Conservation (phyloP, 176 grass and related monocot species). For the Coix lacrymajobi region DNA sequence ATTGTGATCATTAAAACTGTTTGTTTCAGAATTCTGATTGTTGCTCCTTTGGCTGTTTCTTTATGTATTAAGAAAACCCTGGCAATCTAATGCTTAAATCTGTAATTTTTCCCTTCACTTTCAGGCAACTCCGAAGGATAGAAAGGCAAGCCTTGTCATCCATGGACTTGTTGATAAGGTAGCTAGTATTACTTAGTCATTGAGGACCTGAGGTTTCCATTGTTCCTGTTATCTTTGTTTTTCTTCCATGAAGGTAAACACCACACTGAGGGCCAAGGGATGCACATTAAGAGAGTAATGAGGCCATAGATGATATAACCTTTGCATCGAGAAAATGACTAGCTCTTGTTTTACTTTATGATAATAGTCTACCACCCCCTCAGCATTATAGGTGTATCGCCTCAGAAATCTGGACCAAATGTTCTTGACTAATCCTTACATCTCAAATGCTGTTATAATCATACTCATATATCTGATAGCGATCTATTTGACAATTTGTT, state of each 20-base stretch:
- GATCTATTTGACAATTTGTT: neutral
- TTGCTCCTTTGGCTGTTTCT: neutral
- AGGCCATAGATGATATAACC: neutral
- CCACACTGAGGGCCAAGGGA: neutral
- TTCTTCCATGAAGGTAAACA: neutral
- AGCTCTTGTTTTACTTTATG: neutral
- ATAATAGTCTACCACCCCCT: neutral
- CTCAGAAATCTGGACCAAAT: neutral
- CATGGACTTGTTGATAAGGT: slow-evolving; percentile 96
- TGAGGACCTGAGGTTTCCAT: slow-evolving; percentile 11
- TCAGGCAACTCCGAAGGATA: slow-evolving; percentile 91
- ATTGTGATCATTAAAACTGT: neutral
- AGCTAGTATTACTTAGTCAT: neutral
- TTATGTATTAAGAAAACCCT: neutral
- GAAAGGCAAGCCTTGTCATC: slow-evolving; percentile 94
- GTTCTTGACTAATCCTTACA: neutral
- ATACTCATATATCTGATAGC: neutral
- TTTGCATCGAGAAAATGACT: neutral
- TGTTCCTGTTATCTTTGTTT: slow-evolving; percentile 21
- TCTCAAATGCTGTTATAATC: neutral
- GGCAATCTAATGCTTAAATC: neutral
- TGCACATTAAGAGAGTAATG: neutral
- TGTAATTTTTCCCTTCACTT: slow-evolving; percentile 9
- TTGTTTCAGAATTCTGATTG: neutral
- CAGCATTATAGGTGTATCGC: neutral